Evolutionary conservation across 2,329 filamentous ascomycete species (phyloP).

Genomic region (Trichophaea hybrida): DNA sequence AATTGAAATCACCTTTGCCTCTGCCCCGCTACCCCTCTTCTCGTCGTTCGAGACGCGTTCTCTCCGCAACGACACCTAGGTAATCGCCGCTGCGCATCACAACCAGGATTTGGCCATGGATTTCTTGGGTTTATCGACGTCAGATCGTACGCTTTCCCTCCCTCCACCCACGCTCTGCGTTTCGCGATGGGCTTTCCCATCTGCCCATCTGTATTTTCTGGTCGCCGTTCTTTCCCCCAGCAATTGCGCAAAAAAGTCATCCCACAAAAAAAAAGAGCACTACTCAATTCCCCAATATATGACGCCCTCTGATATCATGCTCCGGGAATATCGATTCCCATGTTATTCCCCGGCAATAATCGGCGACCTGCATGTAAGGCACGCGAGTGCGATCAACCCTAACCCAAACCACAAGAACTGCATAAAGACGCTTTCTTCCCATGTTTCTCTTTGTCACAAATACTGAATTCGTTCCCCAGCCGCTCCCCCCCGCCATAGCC

Average conservation of each 20-base stretch:
- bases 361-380: not conserved
- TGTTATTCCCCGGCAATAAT: too few species aligned
- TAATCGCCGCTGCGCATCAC: not conserved
- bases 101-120: not conserved
- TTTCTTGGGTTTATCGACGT: not conserved
- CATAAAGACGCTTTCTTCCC: not conserved
- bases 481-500: not conserved
- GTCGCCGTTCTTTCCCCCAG: too few species aligned
- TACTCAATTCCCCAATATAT: too few species aligned
- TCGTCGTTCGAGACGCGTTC: not conserved
- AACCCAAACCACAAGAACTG: not conserved
- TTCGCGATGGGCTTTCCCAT: not conserved
- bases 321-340: too few species aligned
- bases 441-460: slow-evolving; percentile 1
- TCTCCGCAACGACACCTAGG: not conserved
- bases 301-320: too few species aligned
- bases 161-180: not conserved
- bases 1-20: not conserved
- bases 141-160: not conserved
- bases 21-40: not conserved
- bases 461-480: not conserved
- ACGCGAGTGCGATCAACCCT: not conserved
- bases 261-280: too few species aligned
- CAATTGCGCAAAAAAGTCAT: too few species aligned
- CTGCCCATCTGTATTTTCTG: too few species aligned